Percentiles rank a stretch among this genome's conserved stretches.
phyloP scores from a whole-genome alignment of 345 rosid species.

The Linum usitatissimum region DNA sequence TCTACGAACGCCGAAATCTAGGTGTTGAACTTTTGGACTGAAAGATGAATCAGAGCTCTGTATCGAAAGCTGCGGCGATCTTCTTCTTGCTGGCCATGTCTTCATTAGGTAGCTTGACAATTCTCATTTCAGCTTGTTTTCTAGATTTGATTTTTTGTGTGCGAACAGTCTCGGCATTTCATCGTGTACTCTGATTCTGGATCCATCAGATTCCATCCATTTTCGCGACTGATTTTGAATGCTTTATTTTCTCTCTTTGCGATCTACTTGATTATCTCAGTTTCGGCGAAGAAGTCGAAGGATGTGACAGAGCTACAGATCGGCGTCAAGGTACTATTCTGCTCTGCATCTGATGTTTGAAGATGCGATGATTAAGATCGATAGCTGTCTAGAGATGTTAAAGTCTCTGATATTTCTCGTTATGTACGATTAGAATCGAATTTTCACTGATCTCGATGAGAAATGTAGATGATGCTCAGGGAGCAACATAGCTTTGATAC shows the following conservation, averaged over 20 bases:
- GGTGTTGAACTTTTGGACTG: not conserved
- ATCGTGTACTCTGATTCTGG: not conserved
- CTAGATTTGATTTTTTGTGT: conserved; percentile 8
- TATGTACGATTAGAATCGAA: too few relatives aligned
- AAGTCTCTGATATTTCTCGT: too few relatives aligned
- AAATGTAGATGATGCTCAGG: not conserved
- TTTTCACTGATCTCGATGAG: too few relatives aligned
- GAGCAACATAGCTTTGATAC: not conserved
- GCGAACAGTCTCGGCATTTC: not conserved
- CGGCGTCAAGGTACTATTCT: conserved; percentile 64
- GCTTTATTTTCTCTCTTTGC: not conserved
- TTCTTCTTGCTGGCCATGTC: conserved; percentile 22
- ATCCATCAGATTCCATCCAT: not conserved
- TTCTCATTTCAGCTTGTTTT: not conserved
- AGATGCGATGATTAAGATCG: too few relatives aligned
- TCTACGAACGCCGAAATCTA: not conserved
- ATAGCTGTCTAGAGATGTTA: too few relatives aligned
- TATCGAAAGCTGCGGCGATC: conserved; percentile 24
- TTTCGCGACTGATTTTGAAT: not conserved
- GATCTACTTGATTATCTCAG: conserved; percentile 21
- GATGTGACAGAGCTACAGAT: conserved; percentile 83
- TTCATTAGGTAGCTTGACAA: conserved; percentile 21
- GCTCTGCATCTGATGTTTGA: too few relatives aligned
- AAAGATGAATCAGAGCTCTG: conserved; percentile 21
- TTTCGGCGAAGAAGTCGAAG: conserved; percentile 48